A percentile compares a stretch with the other conserved stretches of the same genome.
Conservation (phyloP, 1,284 basidiomycete genomes). For the Boletus sp. region DNA sequence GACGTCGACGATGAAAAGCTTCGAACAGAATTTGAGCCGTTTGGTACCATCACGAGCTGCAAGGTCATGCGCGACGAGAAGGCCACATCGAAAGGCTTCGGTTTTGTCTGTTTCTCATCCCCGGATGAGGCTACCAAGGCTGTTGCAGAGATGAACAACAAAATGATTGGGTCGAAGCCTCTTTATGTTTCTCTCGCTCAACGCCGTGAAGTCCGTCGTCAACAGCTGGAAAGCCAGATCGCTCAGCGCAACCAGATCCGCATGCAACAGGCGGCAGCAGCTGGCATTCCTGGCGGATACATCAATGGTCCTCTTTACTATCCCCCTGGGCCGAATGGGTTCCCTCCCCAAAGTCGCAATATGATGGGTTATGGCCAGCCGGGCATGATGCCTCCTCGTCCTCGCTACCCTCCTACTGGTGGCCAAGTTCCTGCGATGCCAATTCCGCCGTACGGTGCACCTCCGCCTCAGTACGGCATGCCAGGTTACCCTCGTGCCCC, state of each 20-base stretch:
- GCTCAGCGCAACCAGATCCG: conserved; percentile 94
- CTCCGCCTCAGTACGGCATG: conserved; percentile 60
- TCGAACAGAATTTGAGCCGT: conserved; percentile 93
- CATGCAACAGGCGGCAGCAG: conserved; percentile 88
- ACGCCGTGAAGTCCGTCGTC: conserved; percentile 95
- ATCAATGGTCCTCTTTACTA: conserved; percentile 87
- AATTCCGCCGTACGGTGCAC: conserved; percentile 66
- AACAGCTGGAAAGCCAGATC: conserved; percentile 98
- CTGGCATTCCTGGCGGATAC: conserved; percentile 79
- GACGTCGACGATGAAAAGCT: conserved; percentile 95
- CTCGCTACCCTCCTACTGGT: conserved; percentile 69
- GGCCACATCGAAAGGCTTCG: conserved; percentile 90
- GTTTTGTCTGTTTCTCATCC: conserved; percentile 98
- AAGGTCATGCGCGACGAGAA: conserved; percentile 99
- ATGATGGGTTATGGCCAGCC: conserved; percentile 83
- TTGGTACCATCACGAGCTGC: conserved; percentile 96
- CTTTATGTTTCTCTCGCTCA: conserved; percentile 99
- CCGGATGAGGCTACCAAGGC: conserved; percentile 99
- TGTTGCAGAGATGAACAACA: conserved; percentile 99
- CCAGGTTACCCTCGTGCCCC: conserved; percentile 57
- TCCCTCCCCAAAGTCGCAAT: conserved; percentile 74
- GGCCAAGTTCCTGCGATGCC: conserved; percentile 76
- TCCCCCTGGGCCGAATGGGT: conserved; percentile 75
- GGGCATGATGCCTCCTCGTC: conserved; percentile 83
- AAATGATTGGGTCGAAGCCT: conserved; percentile 98